A percentile compares a stretch with the other conserved stretches of the same genome.
These are phyloP conservation scores for Ophiocordyceps camponoti-rufipedis DNA, from an alignment of 2,329 filamentous ascomycete species.

Conservation along the genomic window DNA sequence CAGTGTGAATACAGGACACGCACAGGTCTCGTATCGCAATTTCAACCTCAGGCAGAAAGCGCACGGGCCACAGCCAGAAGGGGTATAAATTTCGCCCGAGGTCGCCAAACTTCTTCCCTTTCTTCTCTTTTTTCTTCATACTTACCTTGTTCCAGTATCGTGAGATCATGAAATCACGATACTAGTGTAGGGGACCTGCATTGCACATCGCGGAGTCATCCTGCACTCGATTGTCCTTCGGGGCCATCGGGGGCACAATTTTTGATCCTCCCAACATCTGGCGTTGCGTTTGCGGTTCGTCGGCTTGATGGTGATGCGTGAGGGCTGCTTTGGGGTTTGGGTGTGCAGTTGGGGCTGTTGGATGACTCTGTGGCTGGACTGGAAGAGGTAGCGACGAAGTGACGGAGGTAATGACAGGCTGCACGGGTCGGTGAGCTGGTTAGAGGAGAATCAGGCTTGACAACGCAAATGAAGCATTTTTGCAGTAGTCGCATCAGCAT, in stretches of 20 bases:
- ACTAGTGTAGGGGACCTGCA: constrained; percentile 28
- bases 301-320: no score
- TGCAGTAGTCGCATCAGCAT: no score
- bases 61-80: constrained; percentile 7
- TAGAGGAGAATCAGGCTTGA: no score
- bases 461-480: no score
- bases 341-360: no score
- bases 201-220: constrained; percentile 33
- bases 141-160: constrained; percentile 28
- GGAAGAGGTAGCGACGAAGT: no score
- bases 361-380: no score
- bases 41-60: constrained; percentile 4
- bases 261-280: constrained; percentile 24
- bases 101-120: not conserved
- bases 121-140: constrained; percentile 24
- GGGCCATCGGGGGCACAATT: constrained; percentile 31
- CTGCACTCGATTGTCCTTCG: constrained; percentile 30
- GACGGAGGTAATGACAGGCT: no score
- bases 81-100: constrained; percentile 6
- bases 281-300: constrained; percentile 21
- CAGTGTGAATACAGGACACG: no score
- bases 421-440: no score
- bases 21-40: not conserved
- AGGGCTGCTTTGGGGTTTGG: no score
- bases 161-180: constrained; percentile 24